phyloP scores from a whole-genome alignment of 1,284 basidiomycete species.

The Hortiboletus rubellus region DNA sequence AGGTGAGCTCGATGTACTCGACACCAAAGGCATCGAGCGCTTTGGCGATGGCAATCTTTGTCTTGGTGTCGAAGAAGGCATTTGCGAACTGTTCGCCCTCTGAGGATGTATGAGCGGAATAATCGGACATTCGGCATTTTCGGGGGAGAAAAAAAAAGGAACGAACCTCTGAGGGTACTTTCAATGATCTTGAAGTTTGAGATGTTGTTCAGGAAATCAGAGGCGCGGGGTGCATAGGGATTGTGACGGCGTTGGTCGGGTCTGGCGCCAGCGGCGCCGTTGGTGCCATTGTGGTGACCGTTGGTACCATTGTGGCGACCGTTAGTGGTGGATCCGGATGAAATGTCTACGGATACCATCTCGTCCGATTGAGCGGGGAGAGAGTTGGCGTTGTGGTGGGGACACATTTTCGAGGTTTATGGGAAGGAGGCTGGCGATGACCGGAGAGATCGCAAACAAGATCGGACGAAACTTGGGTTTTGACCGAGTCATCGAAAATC shows the following conservation, averaged over 20 bases:
- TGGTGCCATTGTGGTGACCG: conserved; percentile 38
- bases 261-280: conserved; percentile 32
- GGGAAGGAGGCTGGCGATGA: not conserved
- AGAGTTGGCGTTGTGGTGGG: conserved; percentile 14
- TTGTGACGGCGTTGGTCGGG: conserved; percentile 49
- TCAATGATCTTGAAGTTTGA: conserved; percentile 97
- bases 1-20: conserved; percentile 99
- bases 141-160: not conserved
- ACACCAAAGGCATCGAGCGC: conserved; percentile 97
- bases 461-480: not conserved
- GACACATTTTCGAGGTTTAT: conserved; percentile 19
- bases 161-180: conserved; percentile 87
- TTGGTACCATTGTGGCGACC: conserved; percentile 20
- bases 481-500: conserved; percentile 4
- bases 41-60: conserved; percentile 99
- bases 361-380: conserved; percentile 13
- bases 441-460: not conserved
- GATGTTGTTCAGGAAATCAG: conserved; percentile 90
- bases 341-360: conserved; percentile 27
- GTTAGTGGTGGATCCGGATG: conserved; percentile 5
- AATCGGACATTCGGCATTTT: conserved; percentile 14
- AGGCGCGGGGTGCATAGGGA: conserved; percentile 85
- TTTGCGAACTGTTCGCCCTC: conserved; percentile 99
- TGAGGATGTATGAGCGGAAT: conserved; percentile 35
- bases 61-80: conserved; percentile 99